Evolutionary conservation across 2,329 filamentous ascomycete species (phyloP), one percentile per base, ranked within the genome.

Genomic region (Ophiocordyceps camponoti-rufipedis): DNA sequence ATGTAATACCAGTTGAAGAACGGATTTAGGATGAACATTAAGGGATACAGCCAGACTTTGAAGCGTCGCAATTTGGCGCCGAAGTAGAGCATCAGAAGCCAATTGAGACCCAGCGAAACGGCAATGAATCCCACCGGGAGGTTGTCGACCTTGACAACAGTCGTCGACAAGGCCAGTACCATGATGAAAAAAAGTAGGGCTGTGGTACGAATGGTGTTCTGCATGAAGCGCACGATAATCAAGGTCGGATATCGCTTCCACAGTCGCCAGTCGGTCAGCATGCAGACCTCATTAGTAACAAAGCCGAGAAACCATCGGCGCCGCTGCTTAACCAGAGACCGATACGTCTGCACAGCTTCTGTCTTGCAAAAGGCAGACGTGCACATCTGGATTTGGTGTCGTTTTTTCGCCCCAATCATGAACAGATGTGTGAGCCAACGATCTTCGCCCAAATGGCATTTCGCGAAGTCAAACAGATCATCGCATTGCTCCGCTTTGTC

Each of bases 1-100:
- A 95, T 94, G 66, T 96, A 96, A 48, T 86, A 75, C 89, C 89
- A 96, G 63, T 96, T 96, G 71, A 95, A 88, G 58, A 96, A 93
- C 1, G 91, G 89, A 57, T 95, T 96, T 50, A 95, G 62, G 42
- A 94, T 65, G 59, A 95, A 96, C 87, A 96, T 95, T 50, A 96
- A 55, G 0, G 89, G 89, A 58, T 96, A 96, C 6, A 96, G 70
- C 81, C 85, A 89, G 50, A 93, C 83, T 69, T 98, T 96, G 68
- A 82, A 95, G 11, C 91, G 76, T 49, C 81, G 80, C 43, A 96
- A 74, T 62, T 85, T 87, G 46, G 80, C 74, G 23, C 86, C 89
- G 60, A 96, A 95, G 67, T 94, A 96, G 49, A 96, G 67, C 89
- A 96, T 96, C 60, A 96, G 75, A 44, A 86, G 59, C 82, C 89